Base-by-base conservation (phyloP, 768 basidiomycete genomes). In the Tulasnella calospora region DNA sequence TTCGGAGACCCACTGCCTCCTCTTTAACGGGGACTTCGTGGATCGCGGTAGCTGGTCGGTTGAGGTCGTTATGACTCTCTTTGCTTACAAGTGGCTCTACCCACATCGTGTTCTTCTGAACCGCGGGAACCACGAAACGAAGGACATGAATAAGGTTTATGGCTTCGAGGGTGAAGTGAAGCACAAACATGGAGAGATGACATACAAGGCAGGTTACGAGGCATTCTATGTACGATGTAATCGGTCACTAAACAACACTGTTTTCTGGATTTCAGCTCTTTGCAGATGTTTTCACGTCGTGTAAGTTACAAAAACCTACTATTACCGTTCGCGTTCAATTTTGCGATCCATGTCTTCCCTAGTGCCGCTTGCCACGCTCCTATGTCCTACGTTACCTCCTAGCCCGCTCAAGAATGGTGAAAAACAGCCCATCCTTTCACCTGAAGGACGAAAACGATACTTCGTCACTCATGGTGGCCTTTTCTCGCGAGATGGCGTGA, bases 81-180 rank as follows among this genome's bases (percentile, higher is more conserved):
- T 99, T 82, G 94, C 96, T 15, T 98, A 92, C 85, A 99, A 99
- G 88, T 99, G 96, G 96, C 85, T 98, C 77, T 95, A 94, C 85
- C 97, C 97, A 4, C 89, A 89, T 78, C 89, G 87, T 78, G 94
- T 98, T 88, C 97, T 89, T 84, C 90, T 99, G 83, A 99, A 99
- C 84, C 90, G 97, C 80, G 97, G 97, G 23, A 99, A 98, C 85
- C 97, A 99, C 82, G 95, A 97, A 85, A 92, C 95, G 79, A 94
- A 94, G 83, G 96, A 98, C 70, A 99, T 99, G 98, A 99, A 99
- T 85, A 86, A 87, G 81, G 87, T 87, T 30, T 96, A 97, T 84
- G 95, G 95, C 0, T 96, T 96, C 82, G 95, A 97, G 84, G 96
- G 96, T 55, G 98, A 99, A 86, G 93, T 91, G 40, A 97, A 97